A percentile compares a stretch with the other conserved stretches of the same genome.
These are phyloP conservation scores for Brassica rapa DNA, from an alignment of 345 rosid species.

Conservation along the genomic window DNA sequence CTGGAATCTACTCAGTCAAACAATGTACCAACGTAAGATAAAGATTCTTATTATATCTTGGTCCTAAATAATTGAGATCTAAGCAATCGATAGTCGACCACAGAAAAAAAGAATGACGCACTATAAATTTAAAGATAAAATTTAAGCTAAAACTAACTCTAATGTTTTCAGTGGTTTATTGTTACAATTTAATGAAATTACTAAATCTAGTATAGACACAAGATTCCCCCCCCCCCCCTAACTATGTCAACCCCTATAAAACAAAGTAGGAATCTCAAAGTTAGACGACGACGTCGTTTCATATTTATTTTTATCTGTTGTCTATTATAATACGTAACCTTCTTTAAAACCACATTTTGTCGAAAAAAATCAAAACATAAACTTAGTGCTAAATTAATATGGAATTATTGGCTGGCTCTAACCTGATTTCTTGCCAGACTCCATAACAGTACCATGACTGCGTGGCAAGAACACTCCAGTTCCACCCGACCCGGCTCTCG, in stretches of 20 bases:
- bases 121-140: not conserved
- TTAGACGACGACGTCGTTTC: slow-evolving; percentile 21
- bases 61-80: slow-evolving; percentile 34
- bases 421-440: slow-evolving; percentile 70
- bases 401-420: not conserved
- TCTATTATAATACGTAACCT: slow-evolving; percentile 22
- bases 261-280: slow-evolving; percentile 32
- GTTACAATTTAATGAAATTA: not conserved
- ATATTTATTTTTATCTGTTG: not conserved
- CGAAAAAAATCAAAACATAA: not conserved
- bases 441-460: slow-evolving; percentile 40
- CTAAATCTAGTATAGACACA: slow-evolving; percentile 12
- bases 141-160: not conserved
- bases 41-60: slow-evolving; percentile 30
- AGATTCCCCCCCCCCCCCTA: slow-evolving; percentile 12
- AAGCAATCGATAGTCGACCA: slow-evolving; percentile 11
- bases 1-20: slow-evolving; percentile 42
- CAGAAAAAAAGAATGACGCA: not conserved
- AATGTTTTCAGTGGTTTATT: not conserved
- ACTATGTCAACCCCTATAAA: slow-evolving; percentile 19
- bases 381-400: not conserved
- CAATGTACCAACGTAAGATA: slow-evolving; percentile 5
- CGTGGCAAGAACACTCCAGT: slow-evolving; percentile 95
- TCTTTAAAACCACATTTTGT: not conserved
- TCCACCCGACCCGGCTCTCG: slow-evolving; percentile 59